Percentiles rank a stretch among this genome's conserved stretches.
These are phyloP conservation scores for Schoenoplectus triqueter DNA, from an alignment of 202 grass and related monocot species.

Conservation along the genomic window DNA sequence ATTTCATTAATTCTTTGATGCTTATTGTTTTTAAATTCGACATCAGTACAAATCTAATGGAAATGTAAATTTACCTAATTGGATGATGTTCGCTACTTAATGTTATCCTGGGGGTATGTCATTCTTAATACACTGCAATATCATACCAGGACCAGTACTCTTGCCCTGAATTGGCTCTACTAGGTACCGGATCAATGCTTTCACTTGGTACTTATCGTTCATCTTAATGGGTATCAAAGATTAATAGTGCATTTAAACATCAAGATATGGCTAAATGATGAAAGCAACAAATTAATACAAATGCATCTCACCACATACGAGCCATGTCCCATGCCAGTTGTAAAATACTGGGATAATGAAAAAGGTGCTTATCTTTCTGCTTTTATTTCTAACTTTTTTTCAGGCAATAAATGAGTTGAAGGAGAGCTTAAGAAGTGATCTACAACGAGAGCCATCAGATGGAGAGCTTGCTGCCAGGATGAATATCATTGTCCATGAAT, in stretches of 20 bases:
- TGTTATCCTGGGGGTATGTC: not conserved
- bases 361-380: not conserved
- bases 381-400: not conserved
- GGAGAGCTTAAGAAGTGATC: conserved; percentile 56
- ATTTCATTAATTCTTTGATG: not conserved
- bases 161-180: not conserved
- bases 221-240: not conserved
- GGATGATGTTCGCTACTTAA: not conserved
- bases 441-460: conserved; percentile 65
- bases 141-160: not conserved
- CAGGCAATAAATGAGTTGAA: conserved; percentile 67
- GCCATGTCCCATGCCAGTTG: not conserved
- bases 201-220: not conserved
- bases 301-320: not conserved
- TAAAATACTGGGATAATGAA: not conserved
- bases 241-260: conserved; percentile 8
- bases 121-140: not conserved
- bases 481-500: conserved; percentile 56
- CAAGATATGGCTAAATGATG: not conserved
- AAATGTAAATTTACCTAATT: not conserved
- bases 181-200: not conserved
- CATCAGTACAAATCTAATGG: not conserved
- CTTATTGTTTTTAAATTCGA: conserved; percentile 8
- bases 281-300: not conserved
- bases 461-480: conserved; percentile 60